Percentiles rank a stretch among this genome's conserved stretches.
These are phyloP conservation scores for Triadica sebifera DNA, from an alignment of 345 rosid genomes.

Conservation along the genomic window DNA sequence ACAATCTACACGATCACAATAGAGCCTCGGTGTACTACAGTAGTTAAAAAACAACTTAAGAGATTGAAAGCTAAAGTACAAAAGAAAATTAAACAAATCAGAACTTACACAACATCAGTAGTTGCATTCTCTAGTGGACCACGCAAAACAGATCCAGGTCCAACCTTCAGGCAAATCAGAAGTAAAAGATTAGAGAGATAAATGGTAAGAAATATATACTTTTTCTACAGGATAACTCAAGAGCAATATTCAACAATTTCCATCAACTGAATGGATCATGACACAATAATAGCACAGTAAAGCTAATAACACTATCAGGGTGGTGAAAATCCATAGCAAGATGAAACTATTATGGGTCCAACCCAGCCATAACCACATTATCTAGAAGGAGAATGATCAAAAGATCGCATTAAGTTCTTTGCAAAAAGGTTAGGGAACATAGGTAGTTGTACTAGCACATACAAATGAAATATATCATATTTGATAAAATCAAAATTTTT, in stretches of 20 bases:
- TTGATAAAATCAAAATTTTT: neutral
- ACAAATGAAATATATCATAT: neutral
- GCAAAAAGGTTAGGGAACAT: neutral
- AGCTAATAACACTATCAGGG: neutral
- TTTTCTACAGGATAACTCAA: neutral
- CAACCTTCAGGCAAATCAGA: slow-evolving; percentile 60
- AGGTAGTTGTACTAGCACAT: neutral
- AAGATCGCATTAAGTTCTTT: neutral
- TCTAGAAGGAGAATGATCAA: neutral
- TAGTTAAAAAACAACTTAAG: slow-evolving; percentile 17
- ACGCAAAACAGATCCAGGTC: slow-evolving; percentile 84
- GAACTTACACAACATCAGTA: slow-evolving; percentile 77
- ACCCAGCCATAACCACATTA: neutral
- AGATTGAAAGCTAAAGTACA: slow-evolving; percentile 11
- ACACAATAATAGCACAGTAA: slow-evolving; percentile 3
- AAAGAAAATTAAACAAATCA: slow-evolving; percentile 13
- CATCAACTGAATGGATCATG: neutral
- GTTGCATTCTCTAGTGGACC: slow-evolving; percentile 87
- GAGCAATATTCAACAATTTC: neutral
- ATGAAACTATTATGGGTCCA: neutral
- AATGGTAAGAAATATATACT: neutral
- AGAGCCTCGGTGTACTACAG: slow-evolving; percentile 78
- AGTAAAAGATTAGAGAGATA: slow-evolving; percentile 9
- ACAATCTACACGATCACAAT: slow-evolving; percentile 77
- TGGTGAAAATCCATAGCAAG: neutral